These are phyloP conservation scores for Geranomyces michiganensis DNA, from an alignment of 192 early-diverging fungal species.

Conservation along the genomic window DNA sequence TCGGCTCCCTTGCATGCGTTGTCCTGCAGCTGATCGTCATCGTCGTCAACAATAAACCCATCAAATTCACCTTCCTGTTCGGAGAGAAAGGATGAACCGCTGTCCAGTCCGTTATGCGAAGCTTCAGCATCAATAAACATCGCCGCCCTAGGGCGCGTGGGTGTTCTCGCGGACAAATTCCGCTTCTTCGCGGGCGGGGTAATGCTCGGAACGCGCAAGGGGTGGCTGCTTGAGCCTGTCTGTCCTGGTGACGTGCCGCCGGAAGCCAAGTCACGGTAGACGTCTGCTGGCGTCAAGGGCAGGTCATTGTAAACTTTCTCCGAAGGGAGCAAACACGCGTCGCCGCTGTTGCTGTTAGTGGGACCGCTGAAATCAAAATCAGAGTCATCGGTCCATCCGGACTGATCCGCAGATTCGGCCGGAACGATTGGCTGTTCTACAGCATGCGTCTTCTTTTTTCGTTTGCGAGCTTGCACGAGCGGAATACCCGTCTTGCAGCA, in stretches of 20 bases:
- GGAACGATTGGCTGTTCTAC: background rate
- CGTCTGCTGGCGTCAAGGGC: background rate
- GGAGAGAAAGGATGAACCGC: background rate
- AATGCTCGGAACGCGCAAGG: background rate
- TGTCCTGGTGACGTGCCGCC: too few relatives aligned
- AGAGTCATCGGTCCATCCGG: background rate
- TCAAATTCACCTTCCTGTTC: constrained; percentile 35
- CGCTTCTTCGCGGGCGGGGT: background rate
- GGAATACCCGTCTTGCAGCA: constrained; percentile 48
- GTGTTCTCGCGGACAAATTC: background rate
- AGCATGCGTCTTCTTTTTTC: constrained; percentile 12
- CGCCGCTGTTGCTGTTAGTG: background rate
- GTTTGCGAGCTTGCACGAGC: constrained; percentile 7
- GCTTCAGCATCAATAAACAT: constrained; percentile 24
- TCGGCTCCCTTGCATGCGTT: too few relatives aligned
- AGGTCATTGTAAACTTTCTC: background rate
- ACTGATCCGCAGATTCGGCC: too few relatives aligned
- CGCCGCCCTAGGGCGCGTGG: background rate
- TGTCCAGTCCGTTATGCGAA: background rate
- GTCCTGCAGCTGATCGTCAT: constrained; percentile 21
- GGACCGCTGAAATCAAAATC: background rate
- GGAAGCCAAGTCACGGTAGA: background rate
- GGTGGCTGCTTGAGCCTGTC: too few relatives aligned
- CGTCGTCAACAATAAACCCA: constrained; percentile 32
- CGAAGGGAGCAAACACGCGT: background rate